These are phyloP conservation scores for Chaetomium sp. DNA, from an alignment of 2,329 filamentous ascomycete genomes.

Conservation along the genomic window DNA sequence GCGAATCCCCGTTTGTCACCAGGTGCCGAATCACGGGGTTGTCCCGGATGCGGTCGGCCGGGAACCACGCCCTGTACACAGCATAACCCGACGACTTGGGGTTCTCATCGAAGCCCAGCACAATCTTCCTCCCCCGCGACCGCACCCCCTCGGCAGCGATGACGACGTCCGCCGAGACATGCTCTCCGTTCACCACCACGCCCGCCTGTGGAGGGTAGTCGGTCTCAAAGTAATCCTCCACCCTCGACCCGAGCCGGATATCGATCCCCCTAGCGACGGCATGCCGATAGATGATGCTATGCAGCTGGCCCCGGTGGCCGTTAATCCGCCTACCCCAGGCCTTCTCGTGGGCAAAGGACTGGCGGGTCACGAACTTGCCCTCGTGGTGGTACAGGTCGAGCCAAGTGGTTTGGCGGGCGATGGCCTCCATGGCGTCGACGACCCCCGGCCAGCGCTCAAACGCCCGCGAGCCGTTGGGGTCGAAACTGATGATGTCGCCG, in stretches of 20 bases:
- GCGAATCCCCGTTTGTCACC: conserved; percentile 51
- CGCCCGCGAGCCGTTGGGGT: conserved; percentile 58
- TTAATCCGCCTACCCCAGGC: conserved; percentile 53
- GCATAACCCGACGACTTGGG: conserved; percentile 49
- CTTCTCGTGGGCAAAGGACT: conserved; percentile 41
- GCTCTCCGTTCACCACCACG: conserved; percentile 48
- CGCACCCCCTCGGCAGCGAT: conserved; percentile 53
- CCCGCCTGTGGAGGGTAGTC: conserved; percentile 41
- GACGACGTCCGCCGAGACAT: conserved; percentile 46
- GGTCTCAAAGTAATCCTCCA: conserved; percentile 53
- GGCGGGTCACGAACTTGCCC: conserved; percentile 53
- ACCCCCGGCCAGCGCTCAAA: conserved; percentile 59
- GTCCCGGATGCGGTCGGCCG: conserved; percentile 47
- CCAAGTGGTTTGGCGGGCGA: conserved; percentile 51
- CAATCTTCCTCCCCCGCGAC: conserved; percentile 50
- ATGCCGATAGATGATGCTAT: conserved; percentile 55
- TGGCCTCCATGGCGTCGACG: conserved; percentile 50
- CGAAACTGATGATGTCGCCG: conserved; percentile 59
- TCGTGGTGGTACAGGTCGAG: conserved; percentile 49
- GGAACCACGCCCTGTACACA: conserved; percentile 51
- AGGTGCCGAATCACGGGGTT: conserved; percentile 50
- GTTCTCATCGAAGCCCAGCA: conserved; percentile 48
- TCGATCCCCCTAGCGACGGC: conserved; percentile 52
- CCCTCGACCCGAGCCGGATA: conserved; percentile 49
- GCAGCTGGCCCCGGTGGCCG: conserved; percentile 56